Conservation (phyloP, 2,329 filamentous ascomycete species). For the Sporothrix dimorphospora region DNA sequence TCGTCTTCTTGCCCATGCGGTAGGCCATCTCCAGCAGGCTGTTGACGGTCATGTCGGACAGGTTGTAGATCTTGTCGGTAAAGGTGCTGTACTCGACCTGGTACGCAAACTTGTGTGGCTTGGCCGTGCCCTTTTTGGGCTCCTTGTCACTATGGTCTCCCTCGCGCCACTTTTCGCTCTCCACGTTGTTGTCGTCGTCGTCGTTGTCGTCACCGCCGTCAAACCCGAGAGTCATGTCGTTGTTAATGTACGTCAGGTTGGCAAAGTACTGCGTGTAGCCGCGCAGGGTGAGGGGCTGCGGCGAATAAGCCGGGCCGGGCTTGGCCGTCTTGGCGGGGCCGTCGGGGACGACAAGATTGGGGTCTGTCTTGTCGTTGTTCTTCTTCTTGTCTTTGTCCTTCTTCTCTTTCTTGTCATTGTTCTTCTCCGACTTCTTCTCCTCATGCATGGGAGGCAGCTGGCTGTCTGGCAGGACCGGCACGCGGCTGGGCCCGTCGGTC, state of each 20-base stretch:
- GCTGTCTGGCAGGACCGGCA: constrained; percentile 33
- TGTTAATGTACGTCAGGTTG: constrained; percentile 90
- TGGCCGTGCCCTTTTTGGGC: constrained; percentile 55
- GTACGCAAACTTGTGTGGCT: constrained; percentile 69
- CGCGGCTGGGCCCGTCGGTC: constrained; percentile 42
- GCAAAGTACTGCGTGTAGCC: constrained; percentile 91
- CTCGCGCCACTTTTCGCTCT: constrained; percentile 58
- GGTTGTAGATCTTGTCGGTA: constrained; percentile 71
- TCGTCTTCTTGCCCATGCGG: constrained; percentile 64
- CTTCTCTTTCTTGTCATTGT: constrained; percentile 26
- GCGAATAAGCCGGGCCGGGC: constrained; percentile 88
- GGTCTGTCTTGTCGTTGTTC: constrained; percentile 48
- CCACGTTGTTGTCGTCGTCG: constrained; percentile 36
- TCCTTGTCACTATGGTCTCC: constrained; percentile 66
- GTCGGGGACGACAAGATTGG: constrained; percentile 67
- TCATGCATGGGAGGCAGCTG: constrained; percentile 35
- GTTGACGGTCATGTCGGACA: constrained; percentile 82
- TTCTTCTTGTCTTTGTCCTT: constrained; percentile 24
- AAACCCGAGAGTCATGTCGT: constrained; percentile 55
- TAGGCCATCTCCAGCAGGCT: constrained; percentile 80
- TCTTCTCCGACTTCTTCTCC: constrained; percentile 33
- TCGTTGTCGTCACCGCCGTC: constrained; percentile 29
- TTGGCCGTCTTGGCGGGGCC: constrained; percentile 71
- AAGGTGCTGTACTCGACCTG: constrained; percentile 87
- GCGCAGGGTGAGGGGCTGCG: constrained; percentile 76